Base-by-base conservation (phyloP, 2,329 filamentous ascomycete species). In the Drechslerella dactyloides region DNA sequence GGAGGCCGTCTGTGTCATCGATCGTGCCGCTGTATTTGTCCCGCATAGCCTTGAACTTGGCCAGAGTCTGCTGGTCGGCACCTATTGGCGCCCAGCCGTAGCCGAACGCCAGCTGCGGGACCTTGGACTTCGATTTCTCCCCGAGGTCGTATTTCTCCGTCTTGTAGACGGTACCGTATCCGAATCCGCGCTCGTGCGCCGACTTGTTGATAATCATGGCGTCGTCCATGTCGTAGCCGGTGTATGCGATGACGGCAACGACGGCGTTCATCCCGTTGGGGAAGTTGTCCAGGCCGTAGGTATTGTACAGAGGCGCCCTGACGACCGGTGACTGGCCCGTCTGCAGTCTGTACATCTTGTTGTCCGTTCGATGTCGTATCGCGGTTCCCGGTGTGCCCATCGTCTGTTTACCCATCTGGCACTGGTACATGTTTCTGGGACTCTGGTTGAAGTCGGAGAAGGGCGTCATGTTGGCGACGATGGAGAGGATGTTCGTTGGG, bases 151-250 rank as follows among this genome's bases (percentile, higher is more conserved):
- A 88, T 78, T 96, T 90, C 82, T 97, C 96, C 7, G 92, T 96
- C 83, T 99, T 99, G 85, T 97, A 99, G 76, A 99, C 92, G 3
- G 93, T 96, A 62, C 94, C 94, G 78, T 97, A 88, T 40, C 92
- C 93, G 78, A 99, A 97, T 13, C 94, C 94, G 76, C 94, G 88
- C 81, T 99, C 94, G 80, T 97, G 91, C 1, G 93, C 88, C 19
- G 92, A 96, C 80, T 97, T 97, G 84, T 97, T 97, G 79, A 99
- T 84, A 78, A 99, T 97, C 93, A 97, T 97, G 79, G 94, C 94
- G 82, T 99, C 94, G 84, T 99, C 94, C 94, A 99, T 99, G 84
- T 99, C 94, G 81, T 97, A 99, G 57, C 93, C 94, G 1, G 93
- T 97, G 80, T 99, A 99, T 0, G 93, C 97, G 74, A 99, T 96